Conservation (phyloP, 192 early-diverging fungal genomes). For the Allomyces macrogynus region DNA sequence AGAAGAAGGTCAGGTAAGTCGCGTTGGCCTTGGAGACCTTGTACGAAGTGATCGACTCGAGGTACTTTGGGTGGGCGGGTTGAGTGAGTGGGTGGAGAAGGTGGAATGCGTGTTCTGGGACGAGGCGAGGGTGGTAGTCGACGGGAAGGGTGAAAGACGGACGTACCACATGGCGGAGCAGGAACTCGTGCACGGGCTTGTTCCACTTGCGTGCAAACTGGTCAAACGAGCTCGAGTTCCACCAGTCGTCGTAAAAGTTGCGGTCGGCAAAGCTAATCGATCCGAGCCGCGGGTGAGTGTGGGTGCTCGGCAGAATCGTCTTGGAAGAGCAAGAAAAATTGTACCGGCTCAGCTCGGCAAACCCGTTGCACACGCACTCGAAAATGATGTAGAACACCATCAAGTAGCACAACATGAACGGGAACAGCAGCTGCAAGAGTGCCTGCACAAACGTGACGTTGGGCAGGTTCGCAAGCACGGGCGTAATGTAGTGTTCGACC, state of each 20-base stretch:
- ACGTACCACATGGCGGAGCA: conserved; percentile 17
- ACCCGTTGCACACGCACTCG: conserved; percentile 88
- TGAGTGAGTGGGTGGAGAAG: no score
- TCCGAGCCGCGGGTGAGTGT: not conserved
- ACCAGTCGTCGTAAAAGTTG: conserved; percentile 98
- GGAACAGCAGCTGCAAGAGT: conserved; percentile 48
- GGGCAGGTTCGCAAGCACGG: conserved; percentile 41
- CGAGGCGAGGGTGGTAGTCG: conserved; percentile 28
- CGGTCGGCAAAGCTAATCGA: conserved; percentile 66
- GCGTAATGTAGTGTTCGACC: conserved; percentile 71
- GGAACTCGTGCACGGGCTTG: conserved; percentile 82
- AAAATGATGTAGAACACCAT: conserved; percentile 90
- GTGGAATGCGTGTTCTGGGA: conserved; percentile 4
- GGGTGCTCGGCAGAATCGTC: not conserved
- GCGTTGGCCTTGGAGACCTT: conserved; percentile 47
- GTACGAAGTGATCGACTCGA: conserved; percentile 50
- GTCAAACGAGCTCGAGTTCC: conserved; percentile 73
- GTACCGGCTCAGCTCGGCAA: conserved; percentile 65
- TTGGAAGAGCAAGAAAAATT: not conserved
- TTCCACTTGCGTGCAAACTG: conserved; percentile 97
- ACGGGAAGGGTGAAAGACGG: no score
- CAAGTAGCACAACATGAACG: conserved; percentile 79
- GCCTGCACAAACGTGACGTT: conserved; percentile 31
- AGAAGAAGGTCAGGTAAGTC: conserved; percentile 57
- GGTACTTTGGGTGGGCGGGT: conserved; percentile 19